A percentile compares a stretch with the other conserved stretches of the same genome.
phyloP scores from a whole-genome alignment of 2,329 filamentous ascomycete species.

The Hypomyces rosellus region DNA sequence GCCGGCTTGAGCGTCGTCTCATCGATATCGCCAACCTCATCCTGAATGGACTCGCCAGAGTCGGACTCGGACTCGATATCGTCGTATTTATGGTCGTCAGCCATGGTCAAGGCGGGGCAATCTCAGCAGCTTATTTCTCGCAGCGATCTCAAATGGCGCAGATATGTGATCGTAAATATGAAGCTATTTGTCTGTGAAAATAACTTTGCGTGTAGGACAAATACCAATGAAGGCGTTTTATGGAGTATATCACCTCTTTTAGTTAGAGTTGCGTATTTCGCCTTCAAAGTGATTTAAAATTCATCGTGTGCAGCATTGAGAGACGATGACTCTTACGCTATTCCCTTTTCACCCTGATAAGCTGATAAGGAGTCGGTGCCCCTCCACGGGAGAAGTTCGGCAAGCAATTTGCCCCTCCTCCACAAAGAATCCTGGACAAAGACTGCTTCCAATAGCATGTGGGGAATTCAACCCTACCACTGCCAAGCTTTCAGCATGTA shows the following conservation, averaged over 20 bases:
- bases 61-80: conserved; percentile 68
- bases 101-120: conserved; percentile 32
- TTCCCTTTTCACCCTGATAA: conserved; percentile 29
- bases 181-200: no score
- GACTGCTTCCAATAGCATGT: background rate
- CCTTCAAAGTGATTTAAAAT: conserved; percentile 32
- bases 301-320: conserved; percentile 34
- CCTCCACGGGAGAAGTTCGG: conserved; percentile 29
- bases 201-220: no score
- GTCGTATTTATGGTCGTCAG: conserved; percentile 59
- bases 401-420: conserved; percentile 9
- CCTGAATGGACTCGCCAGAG: conserved; percentile 57
- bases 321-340: conserved; percentile 35
- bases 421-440: background rate
- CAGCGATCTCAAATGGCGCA: no score
- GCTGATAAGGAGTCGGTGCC: conserved; percentile 31
- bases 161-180: no score
- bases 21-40: conserved; percentile 51
- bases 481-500: no score
- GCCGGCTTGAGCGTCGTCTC: conserved; percentile 74
- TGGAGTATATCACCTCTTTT: background rate
- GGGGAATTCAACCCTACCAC: no score
- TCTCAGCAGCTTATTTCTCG: background rate
- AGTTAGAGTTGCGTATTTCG: conserved; percentile 24
- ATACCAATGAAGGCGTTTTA: no score